A percentile compares a stretch with the other conserved stretches of the same genome.
Conservation (phyloP, 2,329 filamentous ascomycete genomes). For the Trichoderma brevicompactum region DNA sequence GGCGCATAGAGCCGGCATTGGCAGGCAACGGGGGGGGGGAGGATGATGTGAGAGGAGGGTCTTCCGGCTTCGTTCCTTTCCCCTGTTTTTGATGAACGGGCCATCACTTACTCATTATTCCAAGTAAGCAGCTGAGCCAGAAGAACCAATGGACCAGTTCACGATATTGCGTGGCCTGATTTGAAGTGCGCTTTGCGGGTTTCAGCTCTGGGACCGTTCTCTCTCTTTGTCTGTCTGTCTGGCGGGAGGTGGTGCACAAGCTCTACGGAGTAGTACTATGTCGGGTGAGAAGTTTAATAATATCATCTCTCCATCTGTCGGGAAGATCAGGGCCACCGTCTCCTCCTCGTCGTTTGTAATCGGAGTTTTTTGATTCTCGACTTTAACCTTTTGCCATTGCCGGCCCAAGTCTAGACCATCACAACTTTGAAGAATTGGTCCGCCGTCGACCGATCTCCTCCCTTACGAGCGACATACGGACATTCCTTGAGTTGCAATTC, state of each 20-base stretch:
- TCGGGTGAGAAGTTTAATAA: slow-evolving; percentile 24
- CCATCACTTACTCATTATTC: slow-evolving; percentile 9
- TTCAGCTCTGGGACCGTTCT: neutral
- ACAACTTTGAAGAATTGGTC: slow-evolving; percentile 2
- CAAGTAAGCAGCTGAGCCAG: neutral
- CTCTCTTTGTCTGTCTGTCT: neutral
- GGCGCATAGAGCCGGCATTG: neutral
- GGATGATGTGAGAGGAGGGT: neutral
- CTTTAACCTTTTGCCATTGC: slow-evolving; percentile 19
- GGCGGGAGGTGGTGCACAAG: neutral
- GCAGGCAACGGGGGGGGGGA: neutral
- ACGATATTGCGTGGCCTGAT: slow-evolving; percentile 15
- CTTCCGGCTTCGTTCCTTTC: neutral
- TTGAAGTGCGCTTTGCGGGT: slow-evolving; percentile 3
- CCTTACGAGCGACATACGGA: slow-evolving; percentile 17
- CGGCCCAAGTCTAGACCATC: slow-evolving; percentile 16
- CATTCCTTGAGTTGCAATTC: slow-evolving; percentile 2
- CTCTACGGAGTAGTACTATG: slow-evolving; percentile 21
- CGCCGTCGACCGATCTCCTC: slow-evolving; percentile 12
- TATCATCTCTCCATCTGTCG: slow-evolving; percentile 3
- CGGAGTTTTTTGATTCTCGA: slow-evolving; percentile 17
- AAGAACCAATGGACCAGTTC: neutral
- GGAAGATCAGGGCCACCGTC: neutral
- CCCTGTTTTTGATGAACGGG: neutral
- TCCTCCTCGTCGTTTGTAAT: slow-evolving; percentile 2